Conservation (phyloP, 768 basidiomycete genomes). For the Rhizopogon vesiculosus region DNA sequence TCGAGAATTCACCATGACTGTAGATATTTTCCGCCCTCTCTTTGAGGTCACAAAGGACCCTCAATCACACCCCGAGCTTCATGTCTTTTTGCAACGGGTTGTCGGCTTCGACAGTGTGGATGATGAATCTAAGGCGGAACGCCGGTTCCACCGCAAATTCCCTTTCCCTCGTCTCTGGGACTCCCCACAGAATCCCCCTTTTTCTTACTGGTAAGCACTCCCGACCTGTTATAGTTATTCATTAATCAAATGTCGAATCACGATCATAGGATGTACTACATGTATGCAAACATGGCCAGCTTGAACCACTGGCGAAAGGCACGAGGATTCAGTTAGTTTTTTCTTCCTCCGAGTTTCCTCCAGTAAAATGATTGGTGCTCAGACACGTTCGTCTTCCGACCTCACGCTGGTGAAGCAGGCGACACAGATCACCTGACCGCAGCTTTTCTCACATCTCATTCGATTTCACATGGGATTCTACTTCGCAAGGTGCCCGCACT, state of each 20-base stretch:
- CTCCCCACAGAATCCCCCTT: conserved; percentile 85
- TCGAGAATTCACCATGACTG: background rate
- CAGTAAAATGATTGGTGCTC: background rate
- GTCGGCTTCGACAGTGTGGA: conserved; percentile 98
- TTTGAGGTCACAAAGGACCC: conserved; percentile 98
- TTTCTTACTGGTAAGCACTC: conserved; percentile 77
- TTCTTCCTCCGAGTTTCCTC: background rate
- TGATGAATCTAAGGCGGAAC: conserved; percentile 92
- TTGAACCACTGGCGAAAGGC: conserved; percentile 88
- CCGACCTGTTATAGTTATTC: background rate
- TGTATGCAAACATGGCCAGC: conserved; percentile 95
- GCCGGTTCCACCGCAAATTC: conserved; percentile 89
- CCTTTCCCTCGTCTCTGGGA: conserved; percentile 91
- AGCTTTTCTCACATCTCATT: conserved; percentile 93
- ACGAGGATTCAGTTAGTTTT: conserved; percentile 83
- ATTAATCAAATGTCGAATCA: conserved; percentile 1
- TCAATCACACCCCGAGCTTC: conserved; percentile 84
- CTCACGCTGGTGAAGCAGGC: conserved; percentile 96
- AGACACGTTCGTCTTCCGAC: conserved; percentile 97
- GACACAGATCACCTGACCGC: conserved; percentile 97
- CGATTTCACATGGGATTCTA: conserved; percentile 98
- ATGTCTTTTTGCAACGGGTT: conserved; percentile 92
- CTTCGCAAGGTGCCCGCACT: conserved; percentile 96
- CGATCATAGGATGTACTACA: conserved; percentile 81
- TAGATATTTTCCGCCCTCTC: conserved; percentile 89